Evolutionary conservation across 1,284 basidiomycete genomes (phyloP).

Genomic region (Grifola frondosa): DNA sequence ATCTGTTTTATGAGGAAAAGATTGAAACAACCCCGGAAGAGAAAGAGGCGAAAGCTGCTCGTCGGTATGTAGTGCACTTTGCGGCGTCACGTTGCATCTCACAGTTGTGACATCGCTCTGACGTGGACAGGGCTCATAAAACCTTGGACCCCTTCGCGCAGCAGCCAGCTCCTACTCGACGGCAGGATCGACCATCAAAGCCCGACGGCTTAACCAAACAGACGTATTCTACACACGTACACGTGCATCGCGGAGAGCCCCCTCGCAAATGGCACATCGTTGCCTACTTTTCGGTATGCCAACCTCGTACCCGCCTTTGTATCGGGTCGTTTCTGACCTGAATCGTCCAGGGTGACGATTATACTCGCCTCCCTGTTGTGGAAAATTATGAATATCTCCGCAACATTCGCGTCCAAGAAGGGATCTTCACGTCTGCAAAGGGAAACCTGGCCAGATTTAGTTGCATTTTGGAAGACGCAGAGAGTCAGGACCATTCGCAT

Average conservation of each 20-base stretch:
- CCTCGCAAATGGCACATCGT: slow-evolving; percentile 77
- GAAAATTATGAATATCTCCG: slow-evolving; percentile 71
- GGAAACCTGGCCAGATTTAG: slow-evolving; percentile 45
- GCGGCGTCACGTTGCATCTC: slow-evolving; percentile 10
- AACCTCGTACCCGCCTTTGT: slow-evolving; percentile 5
- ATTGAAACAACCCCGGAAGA: slow-evolving; percentile 74
- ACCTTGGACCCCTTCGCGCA: slow-evolving; percentile 59
- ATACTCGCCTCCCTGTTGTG: slow-evolving; percentile 61
- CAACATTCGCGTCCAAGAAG: slow-evolving; percentile 58
- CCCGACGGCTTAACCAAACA: slow-evolving; percentile 76
- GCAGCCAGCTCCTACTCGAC: slow-evolving; percentile 55
- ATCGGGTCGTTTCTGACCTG: slow-evolving; percentile 5
- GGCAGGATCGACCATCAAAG: slow-evolving; percentile 72
- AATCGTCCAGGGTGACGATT: slow-evolving; percentile 57
- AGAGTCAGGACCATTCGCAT: slow-evolving; percentile 23
- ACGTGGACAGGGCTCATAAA: slow-evolving; percentile 50
- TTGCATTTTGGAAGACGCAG: slow-evolving; percentile 34
- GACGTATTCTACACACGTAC: slow-evolving; percentile 73
- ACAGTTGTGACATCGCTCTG: slow-evolving; percentile 8
- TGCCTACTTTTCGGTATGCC: slow-evolving; percentile 70
- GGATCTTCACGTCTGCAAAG: slow-evolving; percentile 66
- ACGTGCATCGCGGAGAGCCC: slow-evolving; percentile 52
- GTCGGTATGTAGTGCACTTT: slow-evolving; percentile 46
- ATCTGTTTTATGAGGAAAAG: slow-evolving; percentile 78
- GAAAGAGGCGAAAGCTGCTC: slow-evolving; percentile 68